phyloP scores from a whole-genome alignment of 345 rosid genomes.

The Gossypium rotundifolium region DNA sequence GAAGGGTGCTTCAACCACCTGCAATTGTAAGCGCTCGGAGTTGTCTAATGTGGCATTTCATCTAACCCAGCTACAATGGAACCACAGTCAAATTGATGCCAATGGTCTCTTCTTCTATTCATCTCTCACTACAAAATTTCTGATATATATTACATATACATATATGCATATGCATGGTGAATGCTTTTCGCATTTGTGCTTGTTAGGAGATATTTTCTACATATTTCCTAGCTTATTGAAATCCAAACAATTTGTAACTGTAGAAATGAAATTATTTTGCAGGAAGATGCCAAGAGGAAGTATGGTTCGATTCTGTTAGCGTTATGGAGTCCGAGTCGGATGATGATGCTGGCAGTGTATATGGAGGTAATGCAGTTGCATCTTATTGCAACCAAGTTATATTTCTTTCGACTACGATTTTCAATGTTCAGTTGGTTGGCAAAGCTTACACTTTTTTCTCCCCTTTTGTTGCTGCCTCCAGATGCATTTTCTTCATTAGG shows the following conservation, averaged over 20 bases:
- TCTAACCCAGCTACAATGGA: slow-evolving; percentile 65
- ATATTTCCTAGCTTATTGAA: too few relatives aligned
- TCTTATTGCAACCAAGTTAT: not conserved
- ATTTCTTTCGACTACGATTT: not conserved
- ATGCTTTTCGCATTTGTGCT: not conserved
- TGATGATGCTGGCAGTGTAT: slow-evolving; percentile 64
- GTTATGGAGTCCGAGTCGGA: slow-evolving; percentile 80
- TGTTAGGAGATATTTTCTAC: not conserved
- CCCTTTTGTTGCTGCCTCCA: slow-evolving; percentile 10
- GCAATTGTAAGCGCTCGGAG: slow-evolving; percentile 47
- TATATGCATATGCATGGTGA: not conserved
- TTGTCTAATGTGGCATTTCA: slow-evolving; percentile 42
- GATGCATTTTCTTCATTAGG: slow-evolving; percentile 34
- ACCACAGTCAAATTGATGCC: slow-evolving; percentile 37
- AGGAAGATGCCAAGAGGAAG: slow-evolving; percentile 64
- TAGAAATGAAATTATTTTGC: slow-evolving; percentile 13
- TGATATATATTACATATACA: not conserved
- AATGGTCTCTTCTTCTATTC: slow-evolving; percentile 28
- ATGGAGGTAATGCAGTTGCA: slow-evolving; percentile 45
- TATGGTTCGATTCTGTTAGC: slow-evolving; percentile 79
- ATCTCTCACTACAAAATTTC: not conserved
- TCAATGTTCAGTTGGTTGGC: not conserved
- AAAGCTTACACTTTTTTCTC: not conserved
- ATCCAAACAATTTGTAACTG: not conserved
- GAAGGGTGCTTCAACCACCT: slow-evolving; percentile 39